Evolutionary conservation across 2,329 filamentous ascomycete genomes (phyloP), one percentile per base, ranked within the genome.

Genomic region (Ramularia endophylla): DNA sequence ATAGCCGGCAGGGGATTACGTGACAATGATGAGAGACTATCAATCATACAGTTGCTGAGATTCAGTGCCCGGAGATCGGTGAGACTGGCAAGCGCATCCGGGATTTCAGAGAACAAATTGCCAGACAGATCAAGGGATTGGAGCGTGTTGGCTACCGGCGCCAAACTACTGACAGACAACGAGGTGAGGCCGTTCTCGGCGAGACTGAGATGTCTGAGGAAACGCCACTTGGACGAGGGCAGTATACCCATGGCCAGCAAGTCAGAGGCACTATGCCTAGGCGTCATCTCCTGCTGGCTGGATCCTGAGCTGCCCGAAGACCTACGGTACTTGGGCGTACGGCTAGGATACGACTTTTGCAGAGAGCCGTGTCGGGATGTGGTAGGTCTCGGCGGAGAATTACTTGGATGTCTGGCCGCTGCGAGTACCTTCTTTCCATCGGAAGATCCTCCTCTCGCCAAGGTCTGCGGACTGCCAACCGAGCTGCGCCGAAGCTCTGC

Each of bases 21-120:
- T 2, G 81, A 81, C 30, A 98, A 72, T 2, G 90, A 95, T 56
- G 94, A 85, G 41, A 98, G 73, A 12, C 88, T 92, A 54, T 90
- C 86, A 49, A 98, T 97, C 89, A 97, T 95, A 73, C 90, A 97
- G 57, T 94, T 85, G 3, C 90, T 94, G 18, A 98, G 73, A 57
- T 98, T 97, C 40, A 98, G 70, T 17, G 92, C 89, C 50, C 89
- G 81, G n/a, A 98, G 75, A 19, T 87, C 83, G 15, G 87, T 88
- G 43, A 98, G 71, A 8, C 80, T 85, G 9, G 89, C 84, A 43
- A 98, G 70, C 56, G 86, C 92, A 62, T 97, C 92, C 1, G 92
- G 92, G 40, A 97, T 84, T 62, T 95, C 86, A n/a, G 80, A 81
- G 63, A 98, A 94, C 22, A 95, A 78, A 58, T 98, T 98, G 37